phyloP scores from a whole-genome alignment of 1,284 basidiomycete species.

The Leccinum angustisporum region DNA sequence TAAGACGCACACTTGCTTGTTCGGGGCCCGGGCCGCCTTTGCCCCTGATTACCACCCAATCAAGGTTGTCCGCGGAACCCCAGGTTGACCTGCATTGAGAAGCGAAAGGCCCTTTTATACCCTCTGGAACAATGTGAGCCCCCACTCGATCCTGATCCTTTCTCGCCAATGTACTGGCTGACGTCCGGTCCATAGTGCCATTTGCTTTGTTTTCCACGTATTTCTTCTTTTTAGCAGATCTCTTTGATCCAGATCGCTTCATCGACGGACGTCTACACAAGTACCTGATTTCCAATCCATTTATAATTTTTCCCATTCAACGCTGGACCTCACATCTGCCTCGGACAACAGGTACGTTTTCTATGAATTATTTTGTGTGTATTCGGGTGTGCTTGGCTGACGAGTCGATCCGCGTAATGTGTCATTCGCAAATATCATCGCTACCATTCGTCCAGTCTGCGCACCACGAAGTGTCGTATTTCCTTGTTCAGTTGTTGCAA shows the following conservation, averaged over 20 bases:
- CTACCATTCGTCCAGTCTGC: slow-evolving; percentile 34
- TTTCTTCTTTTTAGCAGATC: slow-evolving; percentile 28
- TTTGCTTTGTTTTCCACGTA: slow-evolving; percentile 35
- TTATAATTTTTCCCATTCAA: slow-evolving; percentile 52
- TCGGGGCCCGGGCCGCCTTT: not conserved
- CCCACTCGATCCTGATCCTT: not conserved
- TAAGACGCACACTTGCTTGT: slow-evolving; percentile 14
- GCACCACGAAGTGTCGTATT: slow-evolving; percentile 41
- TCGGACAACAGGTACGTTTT: slow-evolving; percentile 43
- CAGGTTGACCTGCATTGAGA: slow-evolving; percentile 22
- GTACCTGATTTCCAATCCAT: slow-evolving; percentile 33
- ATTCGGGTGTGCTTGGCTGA: not conserved
- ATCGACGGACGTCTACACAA: slow-evolving; percentile 38
- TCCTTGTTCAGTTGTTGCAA: slow-evolving; percentile 39
- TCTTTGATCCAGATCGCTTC: slow-evolving; percentile 54
- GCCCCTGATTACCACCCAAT: slow-evolving; percentile 6
- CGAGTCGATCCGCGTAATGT: not conserved
- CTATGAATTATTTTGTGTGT: not conserved
- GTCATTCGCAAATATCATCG: not conserved
- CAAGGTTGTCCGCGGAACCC: slow-evolving; percentile 31
- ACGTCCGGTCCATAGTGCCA: slow-evolving; percentile 13
- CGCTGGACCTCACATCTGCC: slow-evolving; percentile 48
- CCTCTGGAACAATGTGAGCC: slow-evolving; percentile 21
- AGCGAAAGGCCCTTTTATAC: slow-evolving; percentile 28
- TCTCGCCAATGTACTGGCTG: not conserved